Evolutionary conservation across 306 rosid genomes (phyloP), one percentile per base, ranked within the genome.

Genomic region (Lithocarpus polystachyus): DNA sequence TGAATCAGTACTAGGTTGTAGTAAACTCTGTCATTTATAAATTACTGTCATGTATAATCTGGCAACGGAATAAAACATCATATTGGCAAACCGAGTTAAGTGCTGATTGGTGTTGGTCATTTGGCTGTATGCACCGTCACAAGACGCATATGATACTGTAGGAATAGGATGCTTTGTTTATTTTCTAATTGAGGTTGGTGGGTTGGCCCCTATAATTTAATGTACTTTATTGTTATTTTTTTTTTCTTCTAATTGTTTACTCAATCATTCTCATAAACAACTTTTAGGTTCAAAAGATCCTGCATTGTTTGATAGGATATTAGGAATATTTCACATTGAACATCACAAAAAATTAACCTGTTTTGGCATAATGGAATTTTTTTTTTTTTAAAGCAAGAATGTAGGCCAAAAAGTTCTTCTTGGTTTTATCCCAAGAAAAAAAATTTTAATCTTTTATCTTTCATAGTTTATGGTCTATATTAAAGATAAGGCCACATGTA

Each of bases 401-500:
- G 53, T 45, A 45, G 53, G 2, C 4, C 53, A 11, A 48, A 48
- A 48, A 48, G 53, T 0, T 11, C 1, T 45, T 48, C 53, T 48
- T 13, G 53, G 53, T 48, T 48, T 48, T 48, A 12, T 48, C 53
- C 53, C 14, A 48, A 48, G 14, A 12, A 48, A 48, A 45, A 45
- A 8, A 45, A 1, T 0, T 0, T 10, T 12, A 48, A 10, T 48
- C 15, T 48, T 45, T 3, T 48, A 48, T 48, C 53, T 48, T 48
- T 12, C 14, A 48, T 10, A 48, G 17, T 48, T 48, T 48, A 48
- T 10, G 53, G 53, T 1, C 87, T 81, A 82, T 85, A 82, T 33
- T 81, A 78, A 75, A 76, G 81, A 86, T 69, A 78, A 75, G 72
- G 72, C 72, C 54, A 64, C 56, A 19, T 73, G 17, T 57, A 76